These are phyloP conservation scores for Harringtonia lauricola DNA, from an alignment of 2,329 filamentous ascomycete species.

Conservation along the genomic window DNA sequence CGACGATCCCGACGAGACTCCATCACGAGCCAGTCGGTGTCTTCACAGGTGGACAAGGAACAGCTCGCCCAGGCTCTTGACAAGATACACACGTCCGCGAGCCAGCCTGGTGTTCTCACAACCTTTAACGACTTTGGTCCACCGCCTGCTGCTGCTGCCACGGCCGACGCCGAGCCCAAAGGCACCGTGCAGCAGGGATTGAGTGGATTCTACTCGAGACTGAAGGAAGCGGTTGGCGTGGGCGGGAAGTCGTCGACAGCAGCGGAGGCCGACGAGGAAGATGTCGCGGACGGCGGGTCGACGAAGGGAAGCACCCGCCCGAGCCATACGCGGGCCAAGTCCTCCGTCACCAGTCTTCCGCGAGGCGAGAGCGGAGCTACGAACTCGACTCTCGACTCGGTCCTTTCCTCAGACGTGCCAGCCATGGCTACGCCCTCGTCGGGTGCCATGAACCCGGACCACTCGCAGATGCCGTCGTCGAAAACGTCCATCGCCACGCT, in stretches of 20 bases:
- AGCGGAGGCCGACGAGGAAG: conserved; percentile 26
- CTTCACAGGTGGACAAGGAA: conserved; percentile 54
- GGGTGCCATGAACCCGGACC: conserved; percentile 25
- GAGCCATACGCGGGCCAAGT: conserved; percentile 20
- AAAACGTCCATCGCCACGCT: conserved; percentile 37
- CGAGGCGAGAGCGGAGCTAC: conserved; percentile 18
- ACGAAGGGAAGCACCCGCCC: conserved; percentile 30
- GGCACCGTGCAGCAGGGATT: conserved; percentile 72
- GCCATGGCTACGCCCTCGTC: conserved; percentile 27
- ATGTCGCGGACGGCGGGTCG: conserved; percentile 26
- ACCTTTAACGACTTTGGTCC: conserved; percentile 84
- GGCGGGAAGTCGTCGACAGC: conserved; percentile 30
- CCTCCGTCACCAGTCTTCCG: conserved; percentile 15
- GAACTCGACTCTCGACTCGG: conserved; percentile 22
- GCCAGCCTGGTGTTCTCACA: conserved; percentile 71
- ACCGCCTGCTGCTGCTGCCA: conserved; percentile 45
- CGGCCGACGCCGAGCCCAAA: conserved; percentile 53
- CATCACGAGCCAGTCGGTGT: conserved; percentile 30
- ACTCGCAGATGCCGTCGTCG: conserved; percentile 30
- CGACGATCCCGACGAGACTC: conserved; percentile 27
- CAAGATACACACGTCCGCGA: conserved; percentile 82
- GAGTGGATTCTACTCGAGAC: conserved; percentile 77
- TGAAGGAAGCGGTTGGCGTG: conserved; percentile 71
- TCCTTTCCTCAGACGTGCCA: conserved; percentile 20
- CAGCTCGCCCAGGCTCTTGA: conserved; percentile 69